Base-by-base conservation (phyloP, 2,329 filamentous ascomycete genomes). In the Nothophaeocryptopus gaeumannii region DNA sequence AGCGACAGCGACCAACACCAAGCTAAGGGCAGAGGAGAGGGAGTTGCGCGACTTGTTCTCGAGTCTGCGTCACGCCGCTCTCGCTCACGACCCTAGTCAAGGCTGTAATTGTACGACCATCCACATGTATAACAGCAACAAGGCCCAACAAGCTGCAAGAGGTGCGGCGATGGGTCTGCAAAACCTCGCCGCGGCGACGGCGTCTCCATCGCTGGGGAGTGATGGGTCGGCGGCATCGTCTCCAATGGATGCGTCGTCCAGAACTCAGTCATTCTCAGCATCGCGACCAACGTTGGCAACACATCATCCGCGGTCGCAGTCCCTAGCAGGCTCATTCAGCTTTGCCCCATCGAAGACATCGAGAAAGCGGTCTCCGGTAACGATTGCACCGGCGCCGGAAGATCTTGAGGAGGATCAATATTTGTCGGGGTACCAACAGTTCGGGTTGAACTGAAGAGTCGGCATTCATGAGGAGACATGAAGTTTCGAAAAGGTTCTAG, bases 41-140 rank as follows among this genome's bases (percentile, higher is more conserved):
- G 55, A 63, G 34, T 50, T 68, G 39, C 65, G 67, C 30, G 62
- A 68, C 39, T 53, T 67, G 52, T 58, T 67, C 50, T 61, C 61
- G 5, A 60, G 54, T 39, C 52, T 68, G 56, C 60, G 65, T 5
- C 63, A 62, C n/a, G 55, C 61, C 39, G 64, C 64, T 15, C 55
- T 70, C 29, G 56, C 63, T 8, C 67, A 70, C 47, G 54, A 60
- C 33, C 54, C 58, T 9, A 56, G 45, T 2, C 56, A 59, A 46
- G 61, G 62, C 16, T 70, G 67, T 51, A 59, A 54, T 11, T 70
- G 67, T 56, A 42, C 47, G 14, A 32, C 51, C 15, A 60, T 70
- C 33, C 63, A 68, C 45, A 51, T 59, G 8, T 70, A 67, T 58
- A 70, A 68, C 47, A 47, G 61, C 44, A 55, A 54, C 46, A 62